These are phyloP conservation scores for Vaccinium myrtillus DNA, from an alignment of 148 eudicot genomes.

Conservation along the genomic window DNA sequence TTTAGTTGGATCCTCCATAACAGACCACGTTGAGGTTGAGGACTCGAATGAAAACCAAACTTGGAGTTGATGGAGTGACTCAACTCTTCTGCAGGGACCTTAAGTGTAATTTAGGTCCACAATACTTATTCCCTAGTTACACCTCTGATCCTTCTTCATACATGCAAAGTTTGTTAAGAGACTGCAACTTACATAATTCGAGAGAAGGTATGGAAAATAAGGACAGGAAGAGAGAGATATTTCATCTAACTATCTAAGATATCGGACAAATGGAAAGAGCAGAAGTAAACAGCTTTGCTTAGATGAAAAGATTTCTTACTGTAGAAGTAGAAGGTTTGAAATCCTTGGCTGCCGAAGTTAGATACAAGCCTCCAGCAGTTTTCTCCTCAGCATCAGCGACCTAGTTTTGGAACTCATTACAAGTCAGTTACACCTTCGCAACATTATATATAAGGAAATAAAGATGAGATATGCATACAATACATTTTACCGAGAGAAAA, in stretches of 20 bases:
- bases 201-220: neutral
- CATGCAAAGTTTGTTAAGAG: neutral
- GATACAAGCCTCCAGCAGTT: conserved; percentile 78
- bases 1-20: neutral
- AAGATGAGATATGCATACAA: neutral
- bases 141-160: neutral
- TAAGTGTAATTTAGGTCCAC: neutral
- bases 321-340: conserved; percentile 74
- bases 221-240: neutral
- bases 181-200: neutral
- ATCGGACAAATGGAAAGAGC: neutral
- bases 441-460: neutral
- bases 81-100: neutral
- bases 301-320: conserved; percentile 34
- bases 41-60: neutral
- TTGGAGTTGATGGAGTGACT: neutral
- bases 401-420: conserved; percentile 31
- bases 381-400: conserved; percentile 76
- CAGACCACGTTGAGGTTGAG: neutral
- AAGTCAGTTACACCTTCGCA: conserved; percentile 4
- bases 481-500: neutral
- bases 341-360: conserved; percentile 74
- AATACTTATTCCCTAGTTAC: neutral
- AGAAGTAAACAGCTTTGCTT: neutral
- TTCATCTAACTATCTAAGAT: neutral